Evolutionary conservation across 257 asterid species (phyloP).

Genomic region (Solanum chaucha): DNA sequence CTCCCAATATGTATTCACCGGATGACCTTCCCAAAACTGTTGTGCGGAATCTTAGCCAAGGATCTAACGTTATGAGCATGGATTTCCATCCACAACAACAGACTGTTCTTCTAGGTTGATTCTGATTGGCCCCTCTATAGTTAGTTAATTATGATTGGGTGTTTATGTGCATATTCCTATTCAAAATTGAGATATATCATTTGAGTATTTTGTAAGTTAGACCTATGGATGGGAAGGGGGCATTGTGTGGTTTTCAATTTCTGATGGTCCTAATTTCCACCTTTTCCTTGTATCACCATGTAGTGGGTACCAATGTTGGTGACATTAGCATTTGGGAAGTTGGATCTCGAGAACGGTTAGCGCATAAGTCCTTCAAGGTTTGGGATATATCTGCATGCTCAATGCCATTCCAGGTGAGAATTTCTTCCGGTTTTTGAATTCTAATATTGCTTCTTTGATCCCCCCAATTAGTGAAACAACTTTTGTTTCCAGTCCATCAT

Average conservation of each 20-base stretch:
- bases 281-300: conserved; percentile 9
- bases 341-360: conserved; percentile 83
- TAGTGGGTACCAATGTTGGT: conserved; percentile 98
- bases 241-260: background rate
- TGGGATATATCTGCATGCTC: conserved; percentile 88
- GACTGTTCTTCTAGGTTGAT: conserved; percentile 84
- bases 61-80: conserved; percentile 97
- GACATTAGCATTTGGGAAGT: conserved; percentile 98
- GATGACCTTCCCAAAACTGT: conserved; percentile 96
- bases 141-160: background rate
- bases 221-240: background rate
- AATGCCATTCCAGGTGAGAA: conserved; percentile 78
- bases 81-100: conserved; percentile 96
- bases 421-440: background rate
- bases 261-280: background rate
- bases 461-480: background rate
- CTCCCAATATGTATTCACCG: conserved; percentile 55
- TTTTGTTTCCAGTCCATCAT: background rate
- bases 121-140: background rate
- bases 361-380: conserved; percentile 76
- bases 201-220: background rate
- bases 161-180: background rate
- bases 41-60: conserved; percentile 78
- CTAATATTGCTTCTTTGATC: conserved; percentile 6
- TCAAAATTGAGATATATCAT: background rate